These are phyloP conservation scores for Prunus davidiana DNA, from an alignment of 306 rosid genomes.

Conservation along the genomic window DNA sequence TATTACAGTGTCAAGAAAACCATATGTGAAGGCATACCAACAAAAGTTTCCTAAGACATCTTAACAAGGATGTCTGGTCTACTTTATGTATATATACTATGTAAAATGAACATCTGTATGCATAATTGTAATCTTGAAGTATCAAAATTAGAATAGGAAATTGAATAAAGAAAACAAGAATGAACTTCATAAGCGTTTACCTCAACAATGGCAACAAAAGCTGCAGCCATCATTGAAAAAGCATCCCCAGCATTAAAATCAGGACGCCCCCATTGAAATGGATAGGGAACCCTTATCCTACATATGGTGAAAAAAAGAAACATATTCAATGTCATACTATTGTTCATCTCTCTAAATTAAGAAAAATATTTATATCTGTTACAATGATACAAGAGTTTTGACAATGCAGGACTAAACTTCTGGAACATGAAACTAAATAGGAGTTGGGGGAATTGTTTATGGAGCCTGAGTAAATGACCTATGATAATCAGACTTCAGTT, in stretches of 20 bases:
- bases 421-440: not conserved
- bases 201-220: conserved; percentile 76
- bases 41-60: not conserved
- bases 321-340: not conserved
- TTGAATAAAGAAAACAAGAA: not conserved
- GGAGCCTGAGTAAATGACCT: not conserved
- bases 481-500: not conserved
- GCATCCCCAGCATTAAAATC: conserved; percentile 66
- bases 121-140: not conserved
- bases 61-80: not conserved
- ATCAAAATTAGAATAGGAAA: not conserved
- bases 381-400: not conserved
- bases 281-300: conserved; percentile 92
- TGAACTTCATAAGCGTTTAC: conserved; percentile 25
- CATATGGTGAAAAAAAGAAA: conserved; percentile 17
- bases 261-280: conserved; percentile 90
- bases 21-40: not conserved
- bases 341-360: not conserved
- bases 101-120: conserved; percentile 1
- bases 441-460: not conserved
- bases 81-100: not conserved
- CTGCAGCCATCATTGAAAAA: conserved; percentile 70
- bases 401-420: not conserved
- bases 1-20: not conserved
- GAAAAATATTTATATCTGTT: not conserved